Evolutionary conservation across 2,329 filamentous ascomycete species (phyloP), one percentile per base, ranked within the genome.

Genomic region (Calonectria pteridis): DNA sequence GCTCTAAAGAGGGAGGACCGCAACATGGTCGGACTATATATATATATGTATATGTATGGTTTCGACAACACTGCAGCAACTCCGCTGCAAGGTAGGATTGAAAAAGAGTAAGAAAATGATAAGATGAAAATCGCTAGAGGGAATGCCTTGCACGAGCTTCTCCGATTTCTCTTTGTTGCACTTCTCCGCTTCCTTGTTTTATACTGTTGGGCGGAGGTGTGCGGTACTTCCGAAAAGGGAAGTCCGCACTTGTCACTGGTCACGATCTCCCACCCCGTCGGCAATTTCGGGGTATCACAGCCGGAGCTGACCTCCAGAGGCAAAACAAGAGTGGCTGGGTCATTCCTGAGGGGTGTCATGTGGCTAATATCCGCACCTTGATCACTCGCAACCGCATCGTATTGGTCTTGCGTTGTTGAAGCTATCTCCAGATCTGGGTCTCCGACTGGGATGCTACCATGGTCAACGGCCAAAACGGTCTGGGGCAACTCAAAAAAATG

Each of bases 201-300:
- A 79, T 77, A 77, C 43, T 9, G 26, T 73, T 28, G 71, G 64
- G 55, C 62, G 73, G 75, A 68, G 46, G n/a, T 6, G 69, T 63
- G 78, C 82, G 82, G 82, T 55, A 63, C 37, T 83, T 70, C 82
- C 77, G 14, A 33, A 77, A 82, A 76, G 13, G 82, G 82, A 80
- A 82, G 73, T 82, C 82, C 82, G 82, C 77, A 29, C 28, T 28
- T 16, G 7, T 50, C 77, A 29, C 28, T 28, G 11, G 7, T 50
- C 20, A 10, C 9, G 33, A 37, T 53, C 55, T 64, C 55, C 64
- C 67, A 16, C 55, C 71, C 64, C 29, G 31, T 65, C 70, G 70
- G 65, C 37, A 37, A 68, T 69, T 62, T 65, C 65, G 70, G 70
- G 59, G 18, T 55, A 49, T 28, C 31, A 69, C 23, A 51, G 49